Base-by-base conservation (phyloP, 805 yeast genomes). In the Wickerhamomyces bovis region DNA sequence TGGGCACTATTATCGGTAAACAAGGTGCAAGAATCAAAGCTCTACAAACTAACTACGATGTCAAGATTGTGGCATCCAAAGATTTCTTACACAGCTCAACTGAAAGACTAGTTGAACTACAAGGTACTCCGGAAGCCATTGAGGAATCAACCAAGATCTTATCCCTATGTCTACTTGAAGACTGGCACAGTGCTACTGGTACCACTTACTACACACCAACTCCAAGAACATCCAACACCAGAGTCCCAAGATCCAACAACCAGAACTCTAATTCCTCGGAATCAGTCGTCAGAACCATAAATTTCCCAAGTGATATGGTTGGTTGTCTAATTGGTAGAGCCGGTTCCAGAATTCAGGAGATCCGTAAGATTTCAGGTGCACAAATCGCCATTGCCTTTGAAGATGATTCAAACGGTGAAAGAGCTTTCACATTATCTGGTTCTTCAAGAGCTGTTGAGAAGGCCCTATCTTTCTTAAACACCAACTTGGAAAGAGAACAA, bases 251-350 rank as follows among this genome's bases (percentile, higher is more conserved):
- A 10, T 35, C 26, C 35, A 20, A 35, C 19, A 45, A 46, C 44
- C 43, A 39, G 30, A 44, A 19, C 36, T 19, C 63, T 38, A 61
- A 55, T 47, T 61, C 30, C 12, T 22, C 68, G 44, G 50, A 46
- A 13, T 52, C 39, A 21, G 31, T 56, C 16, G 54, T 77, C 7
- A 74, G 75, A 39, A 65, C 73, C 3, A 68, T 80, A 18, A 70
- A 77, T 25, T 84, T 88, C 61, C 88, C 95, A 35, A 82, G 84
- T 54, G 87, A 81, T 50, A 81, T 81, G 69, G 96, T 89, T 40
- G 97, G 97, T 39, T 92, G 95, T 43, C 72, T 89, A 45, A 87
- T 89, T 56, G 97, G 97, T 49, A 83, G 84, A 55, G 81, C 83
- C 53, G 96, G 96, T 36, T 70, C 86, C 25, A 78, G 95, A 67